Base-by-base conservation (phyloP, 768 basidiomycete species). In the Rhizopogon vesiculosus region DNA sequence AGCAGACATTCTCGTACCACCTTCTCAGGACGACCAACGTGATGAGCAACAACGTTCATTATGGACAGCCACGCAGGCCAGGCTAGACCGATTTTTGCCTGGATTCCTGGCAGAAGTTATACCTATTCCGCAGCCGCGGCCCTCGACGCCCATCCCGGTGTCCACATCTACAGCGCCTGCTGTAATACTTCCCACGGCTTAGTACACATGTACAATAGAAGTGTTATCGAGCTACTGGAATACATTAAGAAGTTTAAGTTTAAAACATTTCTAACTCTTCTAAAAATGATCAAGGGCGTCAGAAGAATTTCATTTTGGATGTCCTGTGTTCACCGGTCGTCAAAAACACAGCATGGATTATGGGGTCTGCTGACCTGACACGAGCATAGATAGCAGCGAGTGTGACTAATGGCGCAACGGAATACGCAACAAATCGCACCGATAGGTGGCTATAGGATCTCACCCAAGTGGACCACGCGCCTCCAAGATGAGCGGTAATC, bases 61-160 rank as follows among this genome's bases (percentile, higher is more conserved):
- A 35, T 99, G 95, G 95, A 79, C 80, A 12, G 82, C 86, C 25
- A 95, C 94, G 2, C 83, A 87, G 56, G 89, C 92, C 60, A 80
- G 93, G 58, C 83, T 98, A 63, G 93, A 96, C 62, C 82, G 87
- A 41, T 94, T 98, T 75, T 73, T 98, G 55, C 96, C 96, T 15
- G 91, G 93, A 18, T 95, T 98, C 72, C 73, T 98, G 59, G 74
- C 76, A 16, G 86, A 89, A 45, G 78, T 91, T 29, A 79, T 93
- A 58, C 77, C 84, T 8, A 63, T 67, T 22, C 69, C 78, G 2
- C 53, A 58, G 7, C 49, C 35, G 10, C 7, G 18, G n/a, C 48
- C 63, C 10, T 45, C 49, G n/a, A 53, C 61, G 18, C 58, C 58
- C 0, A 7, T 33, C 8, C 22, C 22, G 19, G 41, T 2, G 15